Evolutionary conservation across 495 filamentous ascomycete species (phyloP).

Genomic region (Rusavskia elegans): DNA sequence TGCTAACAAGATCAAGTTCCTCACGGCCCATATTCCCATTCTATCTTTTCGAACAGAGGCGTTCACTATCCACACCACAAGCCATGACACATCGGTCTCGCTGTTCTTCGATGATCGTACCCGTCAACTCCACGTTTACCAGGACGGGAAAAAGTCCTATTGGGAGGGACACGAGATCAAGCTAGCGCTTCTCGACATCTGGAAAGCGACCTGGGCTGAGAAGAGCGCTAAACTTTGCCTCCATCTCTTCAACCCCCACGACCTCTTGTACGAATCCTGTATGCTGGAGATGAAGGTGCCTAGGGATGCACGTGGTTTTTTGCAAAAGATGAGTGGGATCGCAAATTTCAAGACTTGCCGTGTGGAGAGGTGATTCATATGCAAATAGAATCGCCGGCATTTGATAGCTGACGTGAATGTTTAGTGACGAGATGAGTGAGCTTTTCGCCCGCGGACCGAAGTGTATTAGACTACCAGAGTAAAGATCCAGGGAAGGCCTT

Average conservation of each 20-base stretch:
- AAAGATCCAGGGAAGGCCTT: background rate
- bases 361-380: background rate
- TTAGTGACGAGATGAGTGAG: background rate
- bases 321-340: background rate
- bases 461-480: background rate
- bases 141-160: background rate
- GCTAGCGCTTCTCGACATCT: conserved; percentile 13
- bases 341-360: background rate
- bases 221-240: background rate
- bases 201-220: background rate
- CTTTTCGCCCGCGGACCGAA: background rate
- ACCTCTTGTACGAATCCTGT: background rate
- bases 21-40: background rate
- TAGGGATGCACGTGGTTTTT: background rate
- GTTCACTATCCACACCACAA: background rate
- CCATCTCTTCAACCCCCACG: background rate
- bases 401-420: background rate
- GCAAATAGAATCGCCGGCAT: background rate
- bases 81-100: background rate
- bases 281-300: background rate
- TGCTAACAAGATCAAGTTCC: background rate
- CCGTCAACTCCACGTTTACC: background rate
- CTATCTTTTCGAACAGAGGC: background rate
- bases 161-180: background rate
- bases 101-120: background rate